These are phyloP conservation scores for Metschnikowia amazonensis DNA, from an alignment of 805 yeast species.

Conservation along the genomic window DNA sequence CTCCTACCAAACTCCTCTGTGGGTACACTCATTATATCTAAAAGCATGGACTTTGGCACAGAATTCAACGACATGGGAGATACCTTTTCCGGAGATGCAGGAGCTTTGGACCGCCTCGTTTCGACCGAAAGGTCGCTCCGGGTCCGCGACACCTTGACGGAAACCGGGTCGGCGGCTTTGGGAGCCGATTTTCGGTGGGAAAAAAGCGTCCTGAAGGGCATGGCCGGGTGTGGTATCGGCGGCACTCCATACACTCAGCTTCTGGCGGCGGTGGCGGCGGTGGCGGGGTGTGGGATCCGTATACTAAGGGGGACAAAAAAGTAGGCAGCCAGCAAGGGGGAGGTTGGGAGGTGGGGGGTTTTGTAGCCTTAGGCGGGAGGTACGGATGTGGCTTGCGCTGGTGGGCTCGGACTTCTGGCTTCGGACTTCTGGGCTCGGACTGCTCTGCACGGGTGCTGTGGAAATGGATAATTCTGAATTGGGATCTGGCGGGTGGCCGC, in stretches of 20 bases:
- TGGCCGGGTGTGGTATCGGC: not conserved
- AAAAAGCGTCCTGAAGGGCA: slow-evolving; percentile 3
- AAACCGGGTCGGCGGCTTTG: not conserved
- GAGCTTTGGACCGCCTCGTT: not conserved
- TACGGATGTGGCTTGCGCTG: not conserved
- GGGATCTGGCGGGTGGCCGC: no score
- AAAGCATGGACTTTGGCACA: slow-evolving; percentile 1
- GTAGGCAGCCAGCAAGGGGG: no score
- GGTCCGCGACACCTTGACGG: not conserved
- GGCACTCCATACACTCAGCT: not conserved
- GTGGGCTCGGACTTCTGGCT: not conserved
- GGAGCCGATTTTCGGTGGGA: slow-evolving; percentile 1
- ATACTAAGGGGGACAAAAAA: no score
- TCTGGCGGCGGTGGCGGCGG: no score
- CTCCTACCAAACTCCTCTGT: no score
- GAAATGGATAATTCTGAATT: not conserved
- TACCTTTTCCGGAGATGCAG: not conserved
- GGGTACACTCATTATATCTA: not conserved
- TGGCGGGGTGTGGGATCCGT: no score
- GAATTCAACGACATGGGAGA: not conserved
- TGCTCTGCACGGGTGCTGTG: not conserved
- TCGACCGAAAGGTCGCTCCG: not conserved
- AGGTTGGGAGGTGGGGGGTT: no score
- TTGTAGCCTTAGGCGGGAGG: not conserved
- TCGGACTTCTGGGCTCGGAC: no score